phyloP scores from a whole-genome alignment of 768 basidiomycete species.

The Boletus edulis region DNA sequence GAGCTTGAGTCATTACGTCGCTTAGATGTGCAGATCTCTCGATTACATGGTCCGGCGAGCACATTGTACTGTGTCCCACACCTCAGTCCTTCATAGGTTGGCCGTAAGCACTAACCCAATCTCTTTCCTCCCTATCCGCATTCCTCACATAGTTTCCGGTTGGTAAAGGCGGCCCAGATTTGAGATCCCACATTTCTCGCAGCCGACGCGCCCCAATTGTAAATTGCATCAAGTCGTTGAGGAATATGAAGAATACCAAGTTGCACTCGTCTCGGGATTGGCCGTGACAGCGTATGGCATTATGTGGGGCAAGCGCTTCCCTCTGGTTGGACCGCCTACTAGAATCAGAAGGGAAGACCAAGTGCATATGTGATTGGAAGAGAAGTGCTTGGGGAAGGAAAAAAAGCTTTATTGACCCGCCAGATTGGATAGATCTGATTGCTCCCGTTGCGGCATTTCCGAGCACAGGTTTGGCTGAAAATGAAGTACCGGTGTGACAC shows the following conservation, averaged over 20 bases:
- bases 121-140: too few species aligned
- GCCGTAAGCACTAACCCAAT: background rate
- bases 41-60: conserved; percentile 2
- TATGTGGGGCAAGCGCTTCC: background rate
- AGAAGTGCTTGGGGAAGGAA: background rate
- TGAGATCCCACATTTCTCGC: background rate
- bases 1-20: conserved; percentile 2
- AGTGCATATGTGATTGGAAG: conserved; percentile 8
- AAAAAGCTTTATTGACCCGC: conserved; percentile 4
- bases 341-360: background rate
- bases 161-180: background rate
- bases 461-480: conserved; percentile 29
- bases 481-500: conserved; percentile 29
- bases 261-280: conserved; percentile 4
- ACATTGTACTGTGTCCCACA: background rate
- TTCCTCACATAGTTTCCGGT: background rate
- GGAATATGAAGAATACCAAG: background rate
- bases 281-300: background rate
- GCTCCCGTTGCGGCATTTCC: conserved; percentile 19
- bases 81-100: background rate
- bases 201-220: background rate
- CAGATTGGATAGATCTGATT: conserved; percentile 15
- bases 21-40: conserved; percentile 19
- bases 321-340: background rate
- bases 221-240: background rate